phyloP scores from a whole-genome alignment of 2,329 filamentous ascomycete genomes.

The Trichophyton verrucosum region DNA sequence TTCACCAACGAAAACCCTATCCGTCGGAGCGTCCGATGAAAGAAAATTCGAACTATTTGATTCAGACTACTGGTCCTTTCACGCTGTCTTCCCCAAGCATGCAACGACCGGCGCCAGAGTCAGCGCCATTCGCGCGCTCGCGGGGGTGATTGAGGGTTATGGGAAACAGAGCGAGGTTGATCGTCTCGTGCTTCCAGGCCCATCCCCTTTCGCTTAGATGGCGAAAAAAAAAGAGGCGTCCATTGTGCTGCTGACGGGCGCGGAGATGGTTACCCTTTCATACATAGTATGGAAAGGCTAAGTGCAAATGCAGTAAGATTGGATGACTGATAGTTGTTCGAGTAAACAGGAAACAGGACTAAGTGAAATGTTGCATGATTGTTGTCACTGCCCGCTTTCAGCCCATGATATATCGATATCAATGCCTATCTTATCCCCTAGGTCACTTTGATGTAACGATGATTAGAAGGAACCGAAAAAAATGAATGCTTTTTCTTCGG shows the following conservation, averaged over 20 bases:
- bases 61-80: background rate
- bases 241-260: background rate
- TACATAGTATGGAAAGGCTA: background rate
- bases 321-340: background rate
- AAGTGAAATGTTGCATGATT: background rate
- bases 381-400: too few relatives aligned
- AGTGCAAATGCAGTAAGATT: background rate
- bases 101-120: background rate
- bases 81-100: background rate
- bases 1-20: background rate
- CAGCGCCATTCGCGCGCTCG: background rate
- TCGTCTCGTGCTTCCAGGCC: background rate
- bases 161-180: background rate
- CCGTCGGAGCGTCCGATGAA: background rate
- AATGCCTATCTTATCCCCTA: background rate
- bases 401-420: background rate
- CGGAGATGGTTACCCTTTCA: background rate
- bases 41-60: slow-evolving; percentile 1
- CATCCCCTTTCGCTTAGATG: background rate
- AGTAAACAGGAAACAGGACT: too few relatives aligned
- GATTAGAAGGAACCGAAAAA: background rate
- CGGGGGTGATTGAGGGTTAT: background rate
- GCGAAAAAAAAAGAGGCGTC: background rate
- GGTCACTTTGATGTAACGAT: background rate
- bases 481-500: slow-evolving; percentile 2